Percentiles rank a stretch among this genome's conserved stretches.
phyloP scores from a whole-genome alignment of 2,329 filamentous ascomycete genomes.

The Keithomyces neogunnii region DNA sequence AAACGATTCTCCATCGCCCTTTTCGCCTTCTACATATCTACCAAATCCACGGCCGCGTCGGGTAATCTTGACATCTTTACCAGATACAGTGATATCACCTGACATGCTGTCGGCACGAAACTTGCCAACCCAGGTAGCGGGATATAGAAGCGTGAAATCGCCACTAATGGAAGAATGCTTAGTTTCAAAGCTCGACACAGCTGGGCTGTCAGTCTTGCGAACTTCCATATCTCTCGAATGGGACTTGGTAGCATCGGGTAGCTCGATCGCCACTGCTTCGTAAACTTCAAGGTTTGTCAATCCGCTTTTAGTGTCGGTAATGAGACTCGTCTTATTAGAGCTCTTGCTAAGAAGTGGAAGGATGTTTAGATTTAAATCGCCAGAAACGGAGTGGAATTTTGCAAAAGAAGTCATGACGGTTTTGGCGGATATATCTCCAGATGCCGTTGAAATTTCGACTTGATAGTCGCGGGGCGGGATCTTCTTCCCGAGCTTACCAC shows the following conservation, averaged over 20 bases:
- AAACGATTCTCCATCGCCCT: conserved; percentile 30
- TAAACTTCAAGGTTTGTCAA: conserved; percentile 27
- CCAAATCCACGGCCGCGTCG: conserved; percentile 23
- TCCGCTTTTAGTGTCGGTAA: conserved; percentile 37
- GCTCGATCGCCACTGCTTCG: conserved; percentile 27
- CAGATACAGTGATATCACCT: conserved; percentile 30
- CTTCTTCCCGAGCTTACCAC: conserved; percentile 11
- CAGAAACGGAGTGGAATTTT: conserved; percentile 30
- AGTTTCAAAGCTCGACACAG: conserved; percentile 28
- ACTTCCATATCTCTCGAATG: not conserved
- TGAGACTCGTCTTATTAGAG: conserved; percentile 17
- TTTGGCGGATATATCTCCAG: conserved; percentile 32
- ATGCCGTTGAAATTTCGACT: conserved; percentile 33
- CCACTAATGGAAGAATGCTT: conserved; percentile 38
- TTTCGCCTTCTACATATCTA: conserved; percentile 26
- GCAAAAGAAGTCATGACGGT: conserved; percentile 30
- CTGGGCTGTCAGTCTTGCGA: conserved; percentile 12
- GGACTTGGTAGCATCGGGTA: conserved; percentile 2
- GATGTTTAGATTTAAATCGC: conserved; percentile 30
- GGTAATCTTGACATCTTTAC: conserved; percentile 33
- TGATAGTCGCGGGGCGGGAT: conserved; percentile 40
- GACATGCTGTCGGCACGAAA: conserved; percentile 31
- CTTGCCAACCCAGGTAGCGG: conserved; percentile 39
- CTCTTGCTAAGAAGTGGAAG: conserved; percentile 31
- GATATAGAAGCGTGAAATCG: conserved; percentile 33